Evolutionary conservation across 23 red algal genomes (phyloP).

Genomic region (Gracilaria gracilis): DNA sequence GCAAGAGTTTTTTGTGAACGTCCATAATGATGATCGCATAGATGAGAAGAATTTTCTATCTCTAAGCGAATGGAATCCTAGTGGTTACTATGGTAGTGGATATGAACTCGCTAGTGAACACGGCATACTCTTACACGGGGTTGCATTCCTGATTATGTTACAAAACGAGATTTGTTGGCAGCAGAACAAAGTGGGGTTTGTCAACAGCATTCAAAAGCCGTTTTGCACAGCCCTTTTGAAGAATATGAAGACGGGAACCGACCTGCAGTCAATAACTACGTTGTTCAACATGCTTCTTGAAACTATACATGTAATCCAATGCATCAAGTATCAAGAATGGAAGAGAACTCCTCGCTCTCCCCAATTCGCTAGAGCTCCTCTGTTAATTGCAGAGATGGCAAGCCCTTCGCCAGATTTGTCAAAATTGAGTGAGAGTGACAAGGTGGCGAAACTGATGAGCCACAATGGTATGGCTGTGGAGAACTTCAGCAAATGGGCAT

Average conservation of each 20-base stretch:
- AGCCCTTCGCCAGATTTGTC: not conserved
- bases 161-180: constrained; percentile 56
- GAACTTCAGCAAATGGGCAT: constrained; percentile 38
- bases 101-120: constrained; percentile 49
- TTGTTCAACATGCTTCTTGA: constrained; percentile 27
- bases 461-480: not conserved
- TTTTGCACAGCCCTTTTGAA: constrained; percentile 17
- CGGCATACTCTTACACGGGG: constrained; percentile 39
- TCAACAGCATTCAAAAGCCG: constrained; percentile 23
- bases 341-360: constrained; percentile 9
- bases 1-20: not conserved
- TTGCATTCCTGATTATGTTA: constrained; percentile 39
- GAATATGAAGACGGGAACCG: constrained; percentile 2
- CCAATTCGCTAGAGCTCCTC: constrained; percentile 11
- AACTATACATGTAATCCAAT: constrained; percentile 27
- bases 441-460: constrained; percentile 1
- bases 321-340: constrained; percentile 21
- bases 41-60: constrained; percentile 38
- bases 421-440: not conserved
- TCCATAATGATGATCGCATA: not conserved
- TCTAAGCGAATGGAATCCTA: constrained; percentile 15
- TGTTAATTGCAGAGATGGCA: constrained; percentile 2
- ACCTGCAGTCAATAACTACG: constrained; percentile 9
- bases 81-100: constrained; percentile 53
- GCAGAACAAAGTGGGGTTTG: not conserved